A percentile compares a stretch with the other conserved stretches of the same genome.
These are phyloP conservation scores for Phytophthora capsici DNA, from an alignment of 352 stramenopile species.

Conservation along the genomic window DNA sequence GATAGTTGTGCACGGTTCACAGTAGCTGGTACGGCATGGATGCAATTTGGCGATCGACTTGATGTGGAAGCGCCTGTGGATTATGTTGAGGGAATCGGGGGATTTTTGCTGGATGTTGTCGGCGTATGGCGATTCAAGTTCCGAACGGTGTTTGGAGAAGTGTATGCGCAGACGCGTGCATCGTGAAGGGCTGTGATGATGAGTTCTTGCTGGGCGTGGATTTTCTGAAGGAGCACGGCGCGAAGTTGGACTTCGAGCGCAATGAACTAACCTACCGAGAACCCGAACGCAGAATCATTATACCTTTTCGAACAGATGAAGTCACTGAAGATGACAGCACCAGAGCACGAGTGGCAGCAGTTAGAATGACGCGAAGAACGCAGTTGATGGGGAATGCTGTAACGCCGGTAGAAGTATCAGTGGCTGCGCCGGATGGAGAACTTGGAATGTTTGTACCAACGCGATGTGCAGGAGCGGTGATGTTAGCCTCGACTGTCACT, in stretches of 20 bases:
- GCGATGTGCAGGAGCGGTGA: not conserved
- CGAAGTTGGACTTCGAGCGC: not conserved
- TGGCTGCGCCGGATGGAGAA: not conserved
- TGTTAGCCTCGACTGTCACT: not conserved
- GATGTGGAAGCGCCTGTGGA: not conserved
- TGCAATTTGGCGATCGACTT: not conserved
- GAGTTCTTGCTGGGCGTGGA: not conserved
- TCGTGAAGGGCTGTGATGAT: not conserved
- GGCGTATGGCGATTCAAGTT: not conserved
- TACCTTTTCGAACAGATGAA: not conserved
- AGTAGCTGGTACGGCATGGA: conserved; percentile 10
- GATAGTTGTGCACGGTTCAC: too few species aligned
- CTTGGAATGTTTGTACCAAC: not conserved
- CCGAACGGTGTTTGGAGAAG: not conserved
- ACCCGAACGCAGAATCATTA: not conserved
- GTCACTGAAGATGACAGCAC: too few species aligned
- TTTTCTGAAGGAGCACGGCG: not conserved
- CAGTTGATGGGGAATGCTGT: not conserved
- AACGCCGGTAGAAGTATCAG: not conserved
- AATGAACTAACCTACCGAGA: not conserved
- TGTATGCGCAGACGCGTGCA: too few species aligned
- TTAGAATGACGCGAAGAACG: not conserved
- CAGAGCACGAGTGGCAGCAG: not conserved
- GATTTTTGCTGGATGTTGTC: not conserved
- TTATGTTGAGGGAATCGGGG: not conserved